phyloP scores from a whole-genome alignment of 345 rosid species.

The Gynandropsis gynandra region DNA sequence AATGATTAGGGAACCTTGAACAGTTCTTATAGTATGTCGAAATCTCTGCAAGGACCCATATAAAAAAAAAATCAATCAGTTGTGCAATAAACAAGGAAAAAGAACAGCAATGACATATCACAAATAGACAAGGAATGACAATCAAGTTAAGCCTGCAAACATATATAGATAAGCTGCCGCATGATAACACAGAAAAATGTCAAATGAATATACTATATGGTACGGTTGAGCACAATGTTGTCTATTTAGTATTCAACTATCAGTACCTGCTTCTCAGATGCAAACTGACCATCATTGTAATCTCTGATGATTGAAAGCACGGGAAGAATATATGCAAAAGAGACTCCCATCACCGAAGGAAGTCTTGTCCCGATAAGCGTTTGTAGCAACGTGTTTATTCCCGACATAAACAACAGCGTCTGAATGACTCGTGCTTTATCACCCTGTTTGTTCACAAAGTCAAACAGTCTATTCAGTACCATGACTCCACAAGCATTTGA shows the following conservation, averaged over 20 bases:
- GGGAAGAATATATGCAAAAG: constrained; percentile 64
- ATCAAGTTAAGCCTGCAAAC: too few species aligned
- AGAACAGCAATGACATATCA: not conserved
- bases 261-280: too few species aligned
- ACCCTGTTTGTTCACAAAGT: too few species aligned
- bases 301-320: constrained; percentile 55
- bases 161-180: too few species aligned
- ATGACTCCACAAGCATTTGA: not conserved
- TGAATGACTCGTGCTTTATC: constrained; percentile 87
- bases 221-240: too few species aligned
- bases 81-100: too few species aligned
- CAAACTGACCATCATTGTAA: too few species aligned
- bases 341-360: constrained; percentile 87
- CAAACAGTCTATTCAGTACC: constrained; percentile 29
- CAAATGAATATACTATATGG: too few species aligned
- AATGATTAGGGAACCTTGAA: constrained; percentile 85
- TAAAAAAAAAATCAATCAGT: not conserved
- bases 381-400: constrained; percentile 85
- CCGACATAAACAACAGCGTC: constrained; percentile 80
- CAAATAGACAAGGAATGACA: too few species aligned
- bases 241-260: too few species aligned
- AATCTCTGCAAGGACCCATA: constrained; percentile 64
- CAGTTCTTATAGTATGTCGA: constrained; percentile 80
- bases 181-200: too few species aligned
- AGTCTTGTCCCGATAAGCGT: constrained; percentile 82